Percentiles rank a stretch among this genome's conserved stretches.
Conservation (phyloP, 2,329 filamentous ascomycete genomes). For the Thielaviopsis musarum region DNA sequence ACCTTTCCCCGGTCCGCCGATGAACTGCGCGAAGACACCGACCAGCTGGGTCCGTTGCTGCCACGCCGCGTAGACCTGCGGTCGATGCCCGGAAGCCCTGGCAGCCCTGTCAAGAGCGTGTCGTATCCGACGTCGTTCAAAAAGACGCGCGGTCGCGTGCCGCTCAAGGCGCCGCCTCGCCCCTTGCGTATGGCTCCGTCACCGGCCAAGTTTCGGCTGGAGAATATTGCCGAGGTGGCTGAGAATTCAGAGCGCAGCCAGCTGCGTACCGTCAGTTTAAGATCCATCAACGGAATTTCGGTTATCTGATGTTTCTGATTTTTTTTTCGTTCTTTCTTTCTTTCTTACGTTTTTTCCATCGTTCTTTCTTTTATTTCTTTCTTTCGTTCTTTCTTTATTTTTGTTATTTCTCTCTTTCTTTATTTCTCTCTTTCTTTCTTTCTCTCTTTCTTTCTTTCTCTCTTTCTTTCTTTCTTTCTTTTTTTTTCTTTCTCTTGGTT, state of each 20-base stretch:
- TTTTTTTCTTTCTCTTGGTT: neutral
- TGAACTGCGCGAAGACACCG: neutral
- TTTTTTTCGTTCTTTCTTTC: neutral
- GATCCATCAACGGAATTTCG: neutral
- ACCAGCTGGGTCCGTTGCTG: neutral
- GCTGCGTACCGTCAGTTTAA: neutral
- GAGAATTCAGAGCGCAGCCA: neutral
- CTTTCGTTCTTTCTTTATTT: neutral
- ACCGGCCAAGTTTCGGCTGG: neutral
- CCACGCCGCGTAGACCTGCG: neutral
- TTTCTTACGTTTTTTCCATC: neutral
- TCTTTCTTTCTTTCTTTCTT: neutral
- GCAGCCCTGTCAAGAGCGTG: neutral
- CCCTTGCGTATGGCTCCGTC: neutral
- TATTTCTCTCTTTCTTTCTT: neutral
- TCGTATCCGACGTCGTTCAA: conserved; percentile 2
- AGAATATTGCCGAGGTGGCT: neutral
- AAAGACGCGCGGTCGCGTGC: neutral
- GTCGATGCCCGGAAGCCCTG: neutral
- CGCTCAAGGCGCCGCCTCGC: neutral
- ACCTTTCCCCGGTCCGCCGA: neutral
- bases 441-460: neutral
- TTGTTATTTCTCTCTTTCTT: neutral
- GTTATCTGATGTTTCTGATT: neutral
- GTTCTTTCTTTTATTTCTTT: neutral